phyloP scores from a whole-genome alignment of 2,329 filamentous ascomycete genomes.

The Ploettnerulaceae sp. region DNA sequence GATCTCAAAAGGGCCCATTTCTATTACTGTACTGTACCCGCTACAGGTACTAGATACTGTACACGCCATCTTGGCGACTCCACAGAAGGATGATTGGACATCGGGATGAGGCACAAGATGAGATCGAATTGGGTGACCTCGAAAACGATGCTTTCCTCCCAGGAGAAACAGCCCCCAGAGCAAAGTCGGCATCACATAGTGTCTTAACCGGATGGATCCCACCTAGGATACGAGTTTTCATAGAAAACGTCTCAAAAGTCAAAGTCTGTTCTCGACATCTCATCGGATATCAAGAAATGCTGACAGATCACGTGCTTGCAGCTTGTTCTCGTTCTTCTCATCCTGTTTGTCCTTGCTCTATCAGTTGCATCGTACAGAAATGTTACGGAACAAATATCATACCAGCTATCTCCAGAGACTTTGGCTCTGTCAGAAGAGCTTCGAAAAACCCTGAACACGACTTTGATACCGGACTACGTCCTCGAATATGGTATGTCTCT shows the following conservation, averaged over 20 bases:
- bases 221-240: constrained; percentile 6
- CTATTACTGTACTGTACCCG: too few relatives aligned
- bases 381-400: constrained; percentile 1
- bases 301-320: constrained; percentile 15
- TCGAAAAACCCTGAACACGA: constrained; percentile 11
- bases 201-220: constrained; percentile 13
- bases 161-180: background rate
- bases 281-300: background rate
- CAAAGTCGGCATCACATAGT: background rate
- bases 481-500: constrained; percentile 37
- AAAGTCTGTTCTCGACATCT: constrained; percentile 6
- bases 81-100: background rate
- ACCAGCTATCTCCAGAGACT: constrained; percentile 14
- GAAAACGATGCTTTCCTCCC: constrained; percentile 19
- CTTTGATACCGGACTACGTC: constrained; percentile 38
- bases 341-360: constrained; percentile 14
- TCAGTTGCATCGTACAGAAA: constrained; percentile 12
- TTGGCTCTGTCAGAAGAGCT: constrained; percentile 11
- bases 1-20: too few relatives aligned
- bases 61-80: background rate
- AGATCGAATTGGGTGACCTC: constrained; percentile 12
- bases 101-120: background rate
- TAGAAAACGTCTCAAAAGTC: constrained; percentile 13
- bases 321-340: constrained; percentile 16
- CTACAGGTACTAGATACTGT: background rate